Evolutionary conservation across 2,329 filamentous ascomycete species (phyloP).

Genomic region (Aspergillus viridinutans): DNA sequence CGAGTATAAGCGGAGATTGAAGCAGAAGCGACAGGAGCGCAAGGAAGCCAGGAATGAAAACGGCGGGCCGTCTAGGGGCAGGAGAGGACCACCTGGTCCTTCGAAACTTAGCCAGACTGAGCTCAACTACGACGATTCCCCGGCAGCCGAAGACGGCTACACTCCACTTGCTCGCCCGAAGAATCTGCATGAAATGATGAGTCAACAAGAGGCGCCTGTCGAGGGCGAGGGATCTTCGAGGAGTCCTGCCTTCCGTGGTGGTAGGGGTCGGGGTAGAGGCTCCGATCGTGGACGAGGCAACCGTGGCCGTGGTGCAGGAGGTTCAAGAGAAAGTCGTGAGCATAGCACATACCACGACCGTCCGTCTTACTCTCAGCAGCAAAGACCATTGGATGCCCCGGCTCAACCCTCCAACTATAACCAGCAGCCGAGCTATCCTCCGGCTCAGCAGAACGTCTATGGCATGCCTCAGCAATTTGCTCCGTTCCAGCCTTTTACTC

Average conservation of each 20-base stretch:
- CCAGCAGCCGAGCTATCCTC: constrained; percentile 7
- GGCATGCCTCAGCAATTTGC: constrained; percentile 25
- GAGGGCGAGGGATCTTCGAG: constrained; percentile 30
- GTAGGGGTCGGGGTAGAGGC: constrained; percentile 45
- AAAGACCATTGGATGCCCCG: constrained; percentile 12
- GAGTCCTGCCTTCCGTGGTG: constrained; percentile 41
- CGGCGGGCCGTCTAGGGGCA: constrained; percentile 36
- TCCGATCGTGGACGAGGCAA: constrained; percentile 34
- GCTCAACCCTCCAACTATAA: constrained; percentile 22
- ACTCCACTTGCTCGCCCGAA: constrained; percentile 65
- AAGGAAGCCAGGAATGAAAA: constrained; percentile 45
- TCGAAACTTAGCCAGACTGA: constrained; percentile 40
- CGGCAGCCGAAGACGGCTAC: constrained; percentile 52
- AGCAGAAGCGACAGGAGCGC: constrained; percentile 60
- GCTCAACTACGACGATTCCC: constrained; percentile 64
- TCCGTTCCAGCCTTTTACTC: constrained; percentile 20
- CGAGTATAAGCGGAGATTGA: constrained; percentile 67
- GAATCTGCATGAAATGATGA: constrained; percentile 54
- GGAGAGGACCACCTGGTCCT: constrained; percentile 32
- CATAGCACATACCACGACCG: constrained; percentile 24
- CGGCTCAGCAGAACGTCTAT: constrained; percentile 21
- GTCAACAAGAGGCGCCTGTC: constrained; percentile 33
- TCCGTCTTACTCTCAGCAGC: constrained; percentile 23
- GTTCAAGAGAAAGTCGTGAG: constrained; percentile 27
- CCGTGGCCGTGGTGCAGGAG: constrained; percentile 8